phyloP scores from a whole-genome alignment of 2,329 filamentous ascomycete species.

The Ambrosiella cleistominuta region DNA sequence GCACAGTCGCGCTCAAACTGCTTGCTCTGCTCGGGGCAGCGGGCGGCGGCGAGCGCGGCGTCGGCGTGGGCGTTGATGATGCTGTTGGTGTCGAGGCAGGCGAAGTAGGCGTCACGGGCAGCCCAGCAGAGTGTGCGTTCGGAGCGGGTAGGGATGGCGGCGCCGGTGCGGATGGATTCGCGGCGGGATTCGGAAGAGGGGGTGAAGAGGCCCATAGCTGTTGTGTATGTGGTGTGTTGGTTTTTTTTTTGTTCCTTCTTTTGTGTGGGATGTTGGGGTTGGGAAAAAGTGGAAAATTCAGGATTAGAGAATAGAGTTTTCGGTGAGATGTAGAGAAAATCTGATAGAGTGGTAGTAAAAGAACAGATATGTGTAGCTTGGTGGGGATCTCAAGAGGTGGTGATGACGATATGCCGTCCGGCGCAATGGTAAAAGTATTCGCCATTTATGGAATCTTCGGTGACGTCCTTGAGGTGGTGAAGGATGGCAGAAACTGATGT shows the following conservation, averaged over 20 bases:
- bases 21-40: slow-evolving; percentile 24
- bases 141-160: slow-evolving; percentile 64
- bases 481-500: background rate
- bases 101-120: slow-evolving; percentile 72
- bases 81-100: slow-evolving; percentile 63
- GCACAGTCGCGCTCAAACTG: slow-evolving; percentile 77
- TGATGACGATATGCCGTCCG: background rate
- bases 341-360: no score
- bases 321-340: no score
- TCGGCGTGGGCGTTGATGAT: slow-evolving; percentile 50
- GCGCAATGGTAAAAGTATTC: background rate
- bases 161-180: slow-evolving; percentile 36
- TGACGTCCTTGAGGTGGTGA: background rate
- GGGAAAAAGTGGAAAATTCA: background rate
- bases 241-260: background rate
- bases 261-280: background rate
- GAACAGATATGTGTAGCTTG: no score
- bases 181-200: slow-evolving; percentile 27
- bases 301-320: background rate
- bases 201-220: slow-evolving; percentile 33
- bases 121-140: slow-evolving; percentile 80
- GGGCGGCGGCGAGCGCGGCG: slow-evolving; percentile 21
- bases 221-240: background rate
- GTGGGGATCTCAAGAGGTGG: background rate
- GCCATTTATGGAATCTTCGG: background rate